Base-by-base conservation (phyloP, 2,329 filamentous ascomycete genomes). In the Septoria linicola region DNA sequence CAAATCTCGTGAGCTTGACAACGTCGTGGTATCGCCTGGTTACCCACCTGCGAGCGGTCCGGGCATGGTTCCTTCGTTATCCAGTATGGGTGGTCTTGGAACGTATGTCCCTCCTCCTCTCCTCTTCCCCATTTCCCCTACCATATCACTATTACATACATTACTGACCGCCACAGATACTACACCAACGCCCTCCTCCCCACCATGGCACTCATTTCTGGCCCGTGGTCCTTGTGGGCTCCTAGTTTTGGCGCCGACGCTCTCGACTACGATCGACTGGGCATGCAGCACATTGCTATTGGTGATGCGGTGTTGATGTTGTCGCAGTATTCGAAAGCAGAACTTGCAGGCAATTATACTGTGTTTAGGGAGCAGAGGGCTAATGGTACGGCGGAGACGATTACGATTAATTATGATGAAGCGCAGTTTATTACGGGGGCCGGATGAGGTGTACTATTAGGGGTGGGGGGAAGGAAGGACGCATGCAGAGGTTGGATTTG, bases 151-250 rank as follows among this genome's bases (percentile, higher is more conserved):
- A n/a, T n/a, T n/a, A n/a, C n/a, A n/a, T n/a, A n/a, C n/a, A n/a
- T n/a, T n/a, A n/a, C n/a, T n/a, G n/a, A n/a, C n/a, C n/a, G n/a
- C n/a, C n/a, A n/a, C n/a, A n/a, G n/a, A n/a, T n/a, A n/a, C n/a
- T n/a, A n/a, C n/a, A n/a, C n/a, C n/a, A n/a, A n/a, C n/a, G 46
- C 46, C 10, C 19, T 49, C 11, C 4, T 49, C 14, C 46, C 46
- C 10, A 30, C 46, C n/a, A 42, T 42, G 36, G 35, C 46, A 20
- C 35, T 49, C 5, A 42, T 49, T 25, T 41, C 46, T 13, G 46
- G 46, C 5, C 46, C 46, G 20, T 49, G 46, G 46, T 42, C 36
- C 37, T 17, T 49, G 21, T 49, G 46, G 46, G 46, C 46, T 14
- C 46, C 46, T 8, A 32, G 46, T 25, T 49, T 42, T 34, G 46